Evolutionary conservation across 345 rosid species (phyloP).

Genomic region (Gossypium sturtianum): DNA sequence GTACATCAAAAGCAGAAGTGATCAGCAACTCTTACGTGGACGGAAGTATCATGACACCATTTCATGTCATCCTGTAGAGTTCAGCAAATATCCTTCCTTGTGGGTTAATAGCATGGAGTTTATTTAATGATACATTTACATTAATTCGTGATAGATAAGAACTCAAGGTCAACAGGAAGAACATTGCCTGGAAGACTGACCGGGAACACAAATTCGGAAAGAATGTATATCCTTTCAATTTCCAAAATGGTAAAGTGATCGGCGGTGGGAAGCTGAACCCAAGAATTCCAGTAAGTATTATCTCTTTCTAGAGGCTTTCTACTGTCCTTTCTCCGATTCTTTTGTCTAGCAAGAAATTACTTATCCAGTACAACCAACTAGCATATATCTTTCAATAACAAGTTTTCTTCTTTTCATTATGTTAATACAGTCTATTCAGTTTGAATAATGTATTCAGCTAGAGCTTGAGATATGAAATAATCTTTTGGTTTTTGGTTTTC

Average conservation of each 20-base stretch:
- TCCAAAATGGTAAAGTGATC: constrained; percentile 65
- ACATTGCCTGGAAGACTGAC: constrained; percentile 83
- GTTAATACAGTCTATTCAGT: not conserved
- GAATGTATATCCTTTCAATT: constrained; percentile 63
- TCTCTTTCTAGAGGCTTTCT: not conserved
- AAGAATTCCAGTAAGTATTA: constrained; percentile 48
- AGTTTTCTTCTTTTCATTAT: not conserved
- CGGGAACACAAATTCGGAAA: constrained; percentile 76
- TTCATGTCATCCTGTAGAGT: constrained; percentile 64
- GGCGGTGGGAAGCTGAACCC: constrained; percentile 73
- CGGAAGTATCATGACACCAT: constrained; percentile 37
- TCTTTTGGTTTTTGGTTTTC: constrained; percentile 6
- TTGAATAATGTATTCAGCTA: constrained; percentile 1
- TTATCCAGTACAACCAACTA: not conserved
- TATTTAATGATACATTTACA: constrained; percentile 73
- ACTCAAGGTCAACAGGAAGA: constrained; percentile 45
- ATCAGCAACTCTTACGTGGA: constrained; percentile 63
- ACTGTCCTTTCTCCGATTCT: not conserved
- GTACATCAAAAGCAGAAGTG: constrained; percentile 84
- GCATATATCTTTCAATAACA: not conserved
- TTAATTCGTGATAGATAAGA: constrained; percentile 42
- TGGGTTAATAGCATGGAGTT: constrained; percentile 81
- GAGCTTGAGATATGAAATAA: constrained; percentile 15
- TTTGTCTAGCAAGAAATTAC: not conserved
- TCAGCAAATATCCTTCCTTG: constrained; percentile 64